Conservation (phyloP, 768 basidiomycete species). For the Hygrophorus pudorinus region DNA sequence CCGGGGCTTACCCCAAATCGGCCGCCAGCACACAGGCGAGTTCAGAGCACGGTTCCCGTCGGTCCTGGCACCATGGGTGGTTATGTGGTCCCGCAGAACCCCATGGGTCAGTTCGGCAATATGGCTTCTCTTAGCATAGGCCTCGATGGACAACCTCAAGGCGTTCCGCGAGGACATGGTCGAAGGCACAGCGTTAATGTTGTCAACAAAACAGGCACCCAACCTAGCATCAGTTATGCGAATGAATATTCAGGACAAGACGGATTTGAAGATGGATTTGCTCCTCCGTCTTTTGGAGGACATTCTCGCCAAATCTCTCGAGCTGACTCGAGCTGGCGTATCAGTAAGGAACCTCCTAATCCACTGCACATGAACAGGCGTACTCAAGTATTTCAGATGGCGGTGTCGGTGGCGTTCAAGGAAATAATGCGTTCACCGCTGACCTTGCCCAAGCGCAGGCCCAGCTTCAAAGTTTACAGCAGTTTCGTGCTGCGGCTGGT, state of each 20-base stretch:
- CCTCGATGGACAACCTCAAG: conserved; percentile 54
- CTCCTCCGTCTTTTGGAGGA: conserved; percentile 50
- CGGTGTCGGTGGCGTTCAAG: conserved; percentile 60
- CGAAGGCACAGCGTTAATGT: conserved; percentile 89
- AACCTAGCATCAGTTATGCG: conserved; percentile 37
- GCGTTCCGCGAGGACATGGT: conserved; percentile 75
- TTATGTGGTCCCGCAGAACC: conserved; percentile 38
- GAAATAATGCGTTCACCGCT: conserved; percentile 54
- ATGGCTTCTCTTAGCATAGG: conserved; percentile 42
- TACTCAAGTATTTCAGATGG: conserved; percentile 42
- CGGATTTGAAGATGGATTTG: conserved; percentile 74
- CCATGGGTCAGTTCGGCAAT: conserved; percentile 61
- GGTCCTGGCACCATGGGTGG: conserved; percentile 27
- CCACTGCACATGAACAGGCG: conserved; percentile 2
- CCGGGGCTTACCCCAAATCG: conserved; percentile 62
- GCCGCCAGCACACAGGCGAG: conserved; percentile 56
- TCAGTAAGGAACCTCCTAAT: conserved; percentile 45
- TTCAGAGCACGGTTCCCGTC: conserved; percentile 74
- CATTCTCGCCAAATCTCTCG: conserved; percentile 71
- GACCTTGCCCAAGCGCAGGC: conserved; percentile 97
- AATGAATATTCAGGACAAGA: conserved; percentile 44
- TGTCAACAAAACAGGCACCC: conserved; percentile 59
- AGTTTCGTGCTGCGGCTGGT: conserved; percentile 91
- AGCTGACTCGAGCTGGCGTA: conserved; percentile 81
- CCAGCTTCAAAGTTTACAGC: conserved; percentile 90